Evolutionary conservation across 2,329 filamentous ascomycete genomes (phyloP).

Genomic region (Alternaria hordeiaustralica): DNA sequence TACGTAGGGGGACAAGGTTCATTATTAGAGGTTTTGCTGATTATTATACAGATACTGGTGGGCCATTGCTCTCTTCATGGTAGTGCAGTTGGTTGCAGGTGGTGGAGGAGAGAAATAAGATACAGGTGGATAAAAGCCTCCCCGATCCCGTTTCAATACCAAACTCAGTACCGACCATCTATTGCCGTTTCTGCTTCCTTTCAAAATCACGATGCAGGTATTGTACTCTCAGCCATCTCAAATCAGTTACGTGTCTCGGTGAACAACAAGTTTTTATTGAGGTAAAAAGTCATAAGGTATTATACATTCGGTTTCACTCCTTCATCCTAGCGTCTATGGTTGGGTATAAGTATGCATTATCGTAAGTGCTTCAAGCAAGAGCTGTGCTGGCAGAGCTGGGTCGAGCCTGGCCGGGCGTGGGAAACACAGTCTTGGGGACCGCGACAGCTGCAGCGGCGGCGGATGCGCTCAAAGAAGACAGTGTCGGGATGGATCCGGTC

Average conservation of each 20-base stretch:
- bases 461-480: slow-evolving; percentile 8
- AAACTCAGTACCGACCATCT: not conserved
- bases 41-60: slow-evolving; percentile 56
- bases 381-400: slow-evolving; percentile 4
- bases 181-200: not conserved
- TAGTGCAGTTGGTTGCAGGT: slow-evolving; percentile 55
- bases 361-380: not conserved
- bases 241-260: not conserved
- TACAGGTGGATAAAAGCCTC: not conserved
- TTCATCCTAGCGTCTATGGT: not conserved
- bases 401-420: not conserved
- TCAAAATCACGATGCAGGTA: not conserved
- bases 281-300: slow-evolving; percentile 4
- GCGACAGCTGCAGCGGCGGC: not conserved
- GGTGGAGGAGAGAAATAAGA: slow-evolving; percentile 44
- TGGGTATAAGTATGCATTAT: slow-evolving; percentile 5
- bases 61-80: slow-evolving; percentile 55
- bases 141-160: not conserved
- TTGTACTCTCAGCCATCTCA: not conserved
- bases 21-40: slow-evolving; percentile 15
- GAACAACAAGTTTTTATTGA: not conserved
- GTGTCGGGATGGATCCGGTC: slow-evolving; percentile 6
- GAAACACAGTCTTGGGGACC: slow-evolving; percentile 1
- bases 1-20: slow-evolving; percentile 33
- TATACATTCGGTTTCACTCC: slow-evolving; percentile 1